Evolutionary conservation across 208 protist species (phyloP).

Genomic region (Acanthamoeba royreba): DNA sequence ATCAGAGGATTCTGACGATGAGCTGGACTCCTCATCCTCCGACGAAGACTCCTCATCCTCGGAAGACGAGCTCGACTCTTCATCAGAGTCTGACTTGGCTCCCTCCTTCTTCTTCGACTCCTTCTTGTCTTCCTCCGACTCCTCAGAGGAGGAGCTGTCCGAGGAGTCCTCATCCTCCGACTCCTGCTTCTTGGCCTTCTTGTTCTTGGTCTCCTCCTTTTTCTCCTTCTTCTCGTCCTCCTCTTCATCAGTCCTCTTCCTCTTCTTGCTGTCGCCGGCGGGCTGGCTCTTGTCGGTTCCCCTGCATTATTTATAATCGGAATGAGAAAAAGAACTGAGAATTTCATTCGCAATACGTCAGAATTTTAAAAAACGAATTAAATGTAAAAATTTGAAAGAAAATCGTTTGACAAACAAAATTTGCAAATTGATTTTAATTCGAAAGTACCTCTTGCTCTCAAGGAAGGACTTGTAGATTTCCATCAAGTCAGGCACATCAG

Average conservation of each 20-base stretch:
- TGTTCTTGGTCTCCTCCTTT: not conserved
- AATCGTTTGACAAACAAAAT: not conserved
- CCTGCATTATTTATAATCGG: too few species aligned
- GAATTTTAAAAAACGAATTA: too few species aligned
- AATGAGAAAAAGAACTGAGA: too few species aligned
- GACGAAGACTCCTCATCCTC: not conserved
- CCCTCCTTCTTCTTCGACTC: not conserved
- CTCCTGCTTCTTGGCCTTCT: not conserved
- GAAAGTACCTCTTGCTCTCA: not conserved
- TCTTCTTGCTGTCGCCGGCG: not conserved
- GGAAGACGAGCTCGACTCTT: not conserved
- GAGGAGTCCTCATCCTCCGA: not conserved
- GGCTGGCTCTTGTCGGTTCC: not conserved
- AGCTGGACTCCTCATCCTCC: not conserved
- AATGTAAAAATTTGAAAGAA: not conserved
- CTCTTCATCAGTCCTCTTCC: not conserved
- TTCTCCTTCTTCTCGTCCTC: constrained; percentile 39
- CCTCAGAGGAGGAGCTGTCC: not conserved
- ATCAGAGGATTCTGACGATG: not conserved
- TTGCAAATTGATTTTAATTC: not conserved
- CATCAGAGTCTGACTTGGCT: not conserved
- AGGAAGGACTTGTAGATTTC: not conserved
- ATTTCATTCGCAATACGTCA: too few species aligned
- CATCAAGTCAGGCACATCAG: not conserved
- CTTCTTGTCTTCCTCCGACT: not conserved